Conservation (phyloP, 1,284 basidiomycete genomes). For the Fomitopsis pinicola region DNA sequence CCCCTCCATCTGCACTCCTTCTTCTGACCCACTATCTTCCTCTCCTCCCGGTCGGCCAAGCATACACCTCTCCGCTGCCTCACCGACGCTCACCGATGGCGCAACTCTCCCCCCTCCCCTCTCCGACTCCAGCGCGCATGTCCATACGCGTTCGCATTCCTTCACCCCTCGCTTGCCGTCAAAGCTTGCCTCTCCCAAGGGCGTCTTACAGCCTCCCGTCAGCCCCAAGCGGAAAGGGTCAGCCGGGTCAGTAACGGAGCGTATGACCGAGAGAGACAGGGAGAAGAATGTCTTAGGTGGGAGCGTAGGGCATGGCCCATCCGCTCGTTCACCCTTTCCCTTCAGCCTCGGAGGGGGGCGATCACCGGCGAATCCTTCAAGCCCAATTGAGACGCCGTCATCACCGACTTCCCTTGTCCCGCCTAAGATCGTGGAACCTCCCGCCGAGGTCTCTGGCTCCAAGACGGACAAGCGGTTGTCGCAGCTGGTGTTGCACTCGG, state of each 20-base stretch:
- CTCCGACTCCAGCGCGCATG: slow-evolving; percentile 27
- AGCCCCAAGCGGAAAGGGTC: slow-evolving; percentile 53
- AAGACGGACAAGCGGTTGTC: slow-evolving; percentile 51
- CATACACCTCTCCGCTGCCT: slow-evolving; percentile 18
- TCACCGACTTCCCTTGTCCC: slow-evolving; percentile 44
- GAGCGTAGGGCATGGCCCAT: slow-evolving; percentile 15
- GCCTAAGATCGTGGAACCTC: slow-evolving; percentile 45
- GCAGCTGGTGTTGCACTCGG: slow-evolving; percentile 69
- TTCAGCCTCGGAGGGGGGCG: slow-evolving; percentile 27
- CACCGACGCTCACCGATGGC: slow-evolving; percentile 19
- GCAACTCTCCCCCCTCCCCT: neutral
- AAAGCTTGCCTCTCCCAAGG: slow-evolving; percentile 51
- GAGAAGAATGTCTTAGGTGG: slow-evolving; percentile 18
- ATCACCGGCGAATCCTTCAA: slow-evolving; percentile 11
- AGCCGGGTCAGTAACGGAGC: slow-evolving; percentile 31
- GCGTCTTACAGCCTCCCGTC: slow-evolving; percentile 35
- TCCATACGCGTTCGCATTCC: slow-evolving; percentile 59
- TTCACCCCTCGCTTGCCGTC: slow-evolving; percentile 70
- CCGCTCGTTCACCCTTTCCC: slow-evolving; percentile 28
- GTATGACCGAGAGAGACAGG: slow-evolving; percentile 30
- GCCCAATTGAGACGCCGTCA: slow-evolving; percentile 17
- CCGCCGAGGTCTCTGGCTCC: slow-evolving; percentile 16
- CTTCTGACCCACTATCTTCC: slow-evolving; percentile 20
- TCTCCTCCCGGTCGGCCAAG: slow-evolving; percentile 30
- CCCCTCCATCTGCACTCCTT: slow-evolving; percentile 33